phyloP scores from a whole-genome alignment of 768 basidiomycete genomes.

The Leucosporidium scottii region DNA sequence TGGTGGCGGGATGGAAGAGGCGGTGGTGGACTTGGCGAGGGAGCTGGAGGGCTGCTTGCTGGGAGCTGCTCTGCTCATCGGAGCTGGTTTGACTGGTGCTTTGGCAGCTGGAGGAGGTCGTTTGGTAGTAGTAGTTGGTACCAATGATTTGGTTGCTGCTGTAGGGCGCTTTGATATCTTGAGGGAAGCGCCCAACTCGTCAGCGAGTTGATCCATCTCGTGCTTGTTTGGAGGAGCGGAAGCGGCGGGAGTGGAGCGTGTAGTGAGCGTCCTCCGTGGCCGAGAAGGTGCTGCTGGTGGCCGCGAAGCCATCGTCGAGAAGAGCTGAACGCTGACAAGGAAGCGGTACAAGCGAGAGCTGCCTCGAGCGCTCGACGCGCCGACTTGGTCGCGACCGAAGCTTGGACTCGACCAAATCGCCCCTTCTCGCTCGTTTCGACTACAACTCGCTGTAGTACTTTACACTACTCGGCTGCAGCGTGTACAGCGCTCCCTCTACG shows the following conservation, averaged over 20 bases:
- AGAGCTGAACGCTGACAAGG: too few relatives aligned
- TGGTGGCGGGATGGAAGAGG: not conserved
- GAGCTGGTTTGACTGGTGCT: not conserved
- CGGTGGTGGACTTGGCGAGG: too few relatives aligned
- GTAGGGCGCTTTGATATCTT: not conserved
- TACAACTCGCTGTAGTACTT: not conserved
- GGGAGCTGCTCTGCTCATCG: too few relatives aligned
- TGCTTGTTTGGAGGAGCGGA: too few relatives aligned
- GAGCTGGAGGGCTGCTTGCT: too few relatives aligned
- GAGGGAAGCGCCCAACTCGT: not conserved
- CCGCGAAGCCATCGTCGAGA: not conserved
- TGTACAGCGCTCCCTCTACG: not conserved
- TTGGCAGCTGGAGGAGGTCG: not conserved
- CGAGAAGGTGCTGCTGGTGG: slow-evolving; percentile 1
- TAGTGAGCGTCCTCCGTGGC: not conserved
- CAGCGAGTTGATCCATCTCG: slow-evolving; percentile 1
- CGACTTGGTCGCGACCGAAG: not conserved
- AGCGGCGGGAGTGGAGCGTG: too few relatives aligned
- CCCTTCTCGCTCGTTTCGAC: not conserved
- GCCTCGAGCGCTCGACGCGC: not conserved
- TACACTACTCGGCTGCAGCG: not conserved
- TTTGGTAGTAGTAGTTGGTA: not conserved
- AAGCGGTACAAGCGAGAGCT: not conserved
- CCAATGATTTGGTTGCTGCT: not conserved
- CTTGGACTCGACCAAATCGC: not conserved